Evolutionary conservation across 345 rosid genomes (phyloP), one percentile per base, ranked within the genome.

Genomic region (Angophora floribunda): DNA sequence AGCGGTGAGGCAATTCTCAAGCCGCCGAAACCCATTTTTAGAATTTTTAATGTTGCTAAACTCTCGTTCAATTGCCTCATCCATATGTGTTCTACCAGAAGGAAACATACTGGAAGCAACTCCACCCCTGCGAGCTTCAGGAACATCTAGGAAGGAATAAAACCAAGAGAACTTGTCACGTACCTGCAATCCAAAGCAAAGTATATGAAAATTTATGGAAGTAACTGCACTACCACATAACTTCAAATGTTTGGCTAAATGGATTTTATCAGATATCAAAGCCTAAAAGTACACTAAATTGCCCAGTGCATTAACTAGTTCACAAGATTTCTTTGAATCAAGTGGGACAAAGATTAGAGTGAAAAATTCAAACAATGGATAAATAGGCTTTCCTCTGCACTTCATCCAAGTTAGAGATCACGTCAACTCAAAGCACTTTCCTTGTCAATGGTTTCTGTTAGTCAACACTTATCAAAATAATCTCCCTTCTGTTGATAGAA

Each of bases 81-180:
- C 91, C 75, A 85, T 86, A 52, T 88, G 87, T 63, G 92, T 89
- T 24, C 88, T 93, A 49, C 98, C 96, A 87, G 97, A 93, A 91
- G 99, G 99, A 92, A 97, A 97, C 99, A 97, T 96, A 90, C 98
- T 94, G 88, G 94, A 94, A 86, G 90, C 88, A 91, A 94, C 90
- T 84, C 94, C 95, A 87, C 84, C 92, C 90, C 93, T 94, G 17
- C 92, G 94, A 63, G 86, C 91, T 89, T 93, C 93, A 32, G 89
- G 88, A 70, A 93, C 97, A 91, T 95, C 97, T 90, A 92, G 94
- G 93, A 94, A 91, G 61, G 98, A 97, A 91, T 93, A 91, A 86
- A 96, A 90, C 99, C 99, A 96, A 75, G 90, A 85, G 52, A 93
- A 94, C 90, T 91, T 97, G 88, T 97, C 97, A 86, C 95, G 96